phyloP scores from a whole-genome alignment of 2,329 filamentous ascomycete genomes.

The Aureobasidium sp. region DNA sequence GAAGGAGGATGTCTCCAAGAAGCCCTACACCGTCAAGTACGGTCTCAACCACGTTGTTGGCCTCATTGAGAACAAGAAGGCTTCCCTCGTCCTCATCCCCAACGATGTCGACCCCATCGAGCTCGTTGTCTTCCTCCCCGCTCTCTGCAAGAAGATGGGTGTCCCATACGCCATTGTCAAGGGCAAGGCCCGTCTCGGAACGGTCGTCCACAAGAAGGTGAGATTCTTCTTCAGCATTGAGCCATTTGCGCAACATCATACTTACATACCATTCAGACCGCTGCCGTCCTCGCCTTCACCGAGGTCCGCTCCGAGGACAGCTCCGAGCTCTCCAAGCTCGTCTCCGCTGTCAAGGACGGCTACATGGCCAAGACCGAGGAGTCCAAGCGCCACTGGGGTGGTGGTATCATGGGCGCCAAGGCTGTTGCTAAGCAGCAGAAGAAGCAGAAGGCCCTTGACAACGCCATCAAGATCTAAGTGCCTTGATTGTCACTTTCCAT shows the following conservation, averaged over 20 bases:
- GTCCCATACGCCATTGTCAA: constrained; percentile 98
- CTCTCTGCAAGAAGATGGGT: constrained; percentile 99
- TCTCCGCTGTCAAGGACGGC: constrained; percentile 94
- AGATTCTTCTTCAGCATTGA: constrained; percentile 21
- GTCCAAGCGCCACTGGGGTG: constrained; percentile 89
- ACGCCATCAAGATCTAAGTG: constrained; percentile 92
- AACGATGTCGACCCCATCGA: constrained; percentile 99
- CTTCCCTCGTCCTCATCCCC: constrained; percentile 92
- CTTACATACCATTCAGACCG: constrained; percentile 60
- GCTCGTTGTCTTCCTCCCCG: constrained; percentile 97
- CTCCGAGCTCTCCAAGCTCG: constrained; percentile 92
- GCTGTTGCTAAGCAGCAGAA: constrained; percentile 70
- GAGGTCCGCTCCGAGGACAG: constrained; percentile 99
- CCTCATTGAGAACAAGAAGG: constrained; percentile 99
- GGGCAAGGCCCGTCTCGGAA: constrained; percentile 98
- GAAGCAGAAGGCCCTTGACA: constrained; percentile 90
- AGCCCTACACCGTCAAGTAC: constrained; percentile 99
- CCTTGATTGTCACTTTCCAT: constrained; percentile 8
- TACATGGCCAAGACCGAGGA: constrained; percentile 96
- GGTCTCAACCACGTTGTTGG: constrained; percentile 99
- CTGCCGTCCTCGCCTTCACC: constrained; percentile 88
- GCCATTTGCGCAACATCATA: not conserved
- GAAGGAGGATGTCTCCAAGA: constrained; percentile 99
- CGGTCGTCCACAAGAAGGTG: constrained; percentile 99
- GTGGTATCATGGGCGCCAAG: constrained; percentile 99